Percentiles rank a stretch among this genome's conserved stretches.
Conservation (phyloP, 805 yeast genomes). For the Priceomyces castillae region DNA sequence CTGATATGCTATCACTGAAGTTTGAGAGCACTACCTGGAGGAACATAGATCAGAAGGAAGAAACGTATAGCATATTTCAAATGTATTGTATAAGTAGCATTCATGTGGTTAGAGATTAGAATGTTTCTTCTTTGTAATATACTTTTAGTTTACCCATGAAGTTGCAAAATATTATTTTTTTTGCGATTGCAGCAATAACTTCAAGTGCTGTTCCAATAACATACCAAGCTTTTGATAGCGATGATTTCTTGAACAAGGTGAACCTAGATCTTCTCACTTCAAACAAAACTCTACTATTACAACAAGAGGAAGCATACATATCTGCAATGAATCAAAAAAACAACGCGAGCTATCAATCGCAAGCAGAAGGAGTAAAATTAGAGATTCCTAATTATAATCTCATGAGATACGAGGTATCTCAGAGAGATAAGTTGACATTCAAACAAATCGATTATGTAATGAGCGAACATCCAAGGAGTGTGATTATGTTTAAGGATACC, state of each 20-base stretch:
- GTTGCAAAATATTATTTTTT: neutral
- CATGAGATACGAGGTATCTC: slow-evolving; percentile 7
- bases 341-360: neutral
- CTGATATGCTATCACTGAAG: no score
- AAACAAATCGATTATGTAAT: slow-evolving; percentile 11
- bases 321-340: neutral
- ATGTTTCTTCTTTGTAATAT: no score
- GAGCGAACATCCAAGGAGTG: slow-evolving; percentile 10
- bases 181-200: neutral
- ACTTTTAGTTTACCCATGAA: neutral
- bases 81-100: no score
- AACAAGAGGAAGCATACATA: slow-evolving; percentile 1
- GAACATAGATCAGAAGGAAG: no score
- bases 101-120: no score
- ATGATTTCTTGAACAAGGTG: neutral
- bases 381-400: slow-evolving; percentile 1
- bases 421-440: slow-evolving; percentile 11
- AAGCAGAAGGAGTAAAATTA: neutral
- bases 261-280: slow-evolving; percentile 1
- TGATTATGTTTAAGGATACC: slow-evolving; percentile 17
- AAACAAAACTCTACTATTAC: neutral
- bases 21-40: no score
- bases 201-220: neutral
- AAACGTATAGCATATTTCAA: no score
- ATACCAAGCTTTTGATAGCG: neutral